Evolutionary conservation across 352 stramenopile genomes (phyloP).

Genomic region (Phytophthora pisi): DNA sequence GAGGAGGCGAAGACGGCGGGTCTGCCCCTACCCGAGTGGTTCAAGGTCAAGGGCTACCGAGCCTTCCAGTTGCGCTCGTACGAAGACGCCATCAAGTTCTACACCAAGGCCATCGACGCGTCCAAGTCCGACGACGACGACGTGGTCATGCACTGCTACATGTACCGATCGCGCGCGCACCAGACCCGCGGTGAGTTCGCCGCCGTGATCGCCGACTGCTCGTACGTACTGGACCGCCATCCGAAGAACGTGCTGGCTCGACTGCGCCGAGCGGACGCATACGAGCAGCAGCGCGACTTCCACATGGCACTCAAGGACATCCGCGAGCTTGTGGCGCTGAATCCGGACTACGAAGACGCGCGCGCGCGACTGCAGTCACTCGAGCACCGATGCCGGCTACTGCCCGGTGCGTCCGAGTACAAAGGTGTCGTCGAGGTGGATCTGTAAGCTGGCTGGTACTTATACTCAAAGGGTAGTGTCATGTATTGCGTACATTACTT

Average conservation of each 20-base stretch:
- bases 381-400: constrained; percentile 49
- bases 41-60: constrained; percentile 86
- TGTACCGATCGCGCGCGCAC: constrained; percentile 61
- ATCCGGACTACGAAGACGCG: constrained; percentile 61
- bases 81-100: constrained; percentile 90
- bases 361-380: constrained; percentile 47
- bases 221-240: constrained; percentile 53
- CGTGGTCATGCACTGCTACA: constrained; percentile 59
- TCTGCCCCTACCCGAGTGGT: constrained; percentile 46
- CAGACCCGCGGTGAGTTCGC: constrained; percentile 58
- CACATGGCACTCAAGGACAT: constrained; percentile 65
- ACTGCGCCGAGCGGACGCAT: constrained; percentile 57
- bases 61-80: constrained; percentile 92
- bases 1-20: constrained; percentile 46
- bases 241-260: constrained; percentile 61
- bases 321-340: constrained; percentile 54
- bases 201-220: constrained; percentile 59
- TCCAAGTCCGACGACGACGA: constrained; percentile 55
- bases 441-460: constrained; percentile 20
- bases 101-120: constrained; percentile 88
- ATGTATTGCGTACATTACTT: constrained; percentile 32
- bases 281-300: constrained; percentile 65
- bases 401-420: constrained; percentile 32
- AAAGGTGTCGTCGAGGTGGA: constrained; percentile 21
- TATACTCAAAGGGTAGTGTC: constrained; percentile 12